phyloP scores from a whole-genome alignment of 805 yeast genomes.

The Candida endomychidarum region DNA sequence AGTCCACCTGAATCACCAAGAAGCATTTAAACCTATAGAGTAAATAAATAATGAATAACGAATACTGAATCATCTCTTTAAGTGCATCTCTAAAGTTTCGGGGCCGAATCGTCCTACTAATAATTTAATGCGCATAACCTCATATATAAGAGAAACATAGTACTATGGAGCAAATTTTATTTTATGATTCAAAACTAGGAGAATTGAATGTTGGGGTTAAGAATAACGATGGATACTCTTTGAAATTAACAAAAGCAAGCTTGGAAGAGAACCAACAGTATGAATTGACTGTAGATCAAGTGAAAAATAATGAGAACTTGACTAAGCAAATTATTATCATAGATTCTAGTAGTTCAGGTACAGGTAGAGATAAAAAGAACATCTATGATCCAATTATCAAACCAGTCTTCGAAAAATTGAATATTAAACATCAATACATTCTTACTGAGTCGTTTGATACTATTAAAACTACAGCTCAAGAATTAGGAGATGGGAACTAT shows the following conservation, averaged over 20 bases:
- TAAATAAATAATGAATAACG: constrained; percentile 9
- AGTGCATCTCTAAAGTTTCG: too few species aligned
- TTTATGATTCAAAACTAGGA: not conserved
- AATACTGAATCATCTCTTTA: not conserved
- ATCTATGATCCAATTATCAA: constrained; percentile 43
- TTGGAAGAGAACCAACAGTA: not conserved
- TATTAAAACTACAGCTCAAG: constrained; percentile 39
- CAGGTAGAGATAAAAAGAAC: constrained; percentile 33
- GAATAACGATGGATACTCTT: constrained; percentile 7
- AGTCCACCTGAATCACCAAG: constrained; percentile 19
- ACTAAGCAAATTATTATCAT: constrained; percentile 24
- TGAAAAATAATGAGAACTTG: not conserved
- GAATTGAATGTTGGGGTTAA: constrained; percentile 8
- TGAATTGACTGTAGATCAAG: not conserved
- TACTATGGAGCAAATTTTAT: constrained; percentile 6
- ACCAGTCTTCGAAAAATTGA: constrained; percentile 46
- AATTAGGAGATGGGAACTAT: constrained; percentile 19
- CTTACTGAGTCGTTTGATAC: constrained; percentile 41
- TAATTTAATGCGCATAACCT: not conserved
- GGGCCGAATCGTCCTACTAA: too few species aligned
- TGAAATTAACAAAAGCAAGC: not conserved
- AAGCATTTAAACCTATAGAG: constrained; percentile 8
- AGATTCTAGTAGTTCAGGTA: constrained; percentile 54
- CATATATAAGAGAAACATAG: not conserved
- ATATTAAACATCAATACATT: constrained; percentile 39